Evolutionary conservation across 1,284 basidiomycete species (phyloP).

Genomic region (Papiliotrema laurentii): DNA sequence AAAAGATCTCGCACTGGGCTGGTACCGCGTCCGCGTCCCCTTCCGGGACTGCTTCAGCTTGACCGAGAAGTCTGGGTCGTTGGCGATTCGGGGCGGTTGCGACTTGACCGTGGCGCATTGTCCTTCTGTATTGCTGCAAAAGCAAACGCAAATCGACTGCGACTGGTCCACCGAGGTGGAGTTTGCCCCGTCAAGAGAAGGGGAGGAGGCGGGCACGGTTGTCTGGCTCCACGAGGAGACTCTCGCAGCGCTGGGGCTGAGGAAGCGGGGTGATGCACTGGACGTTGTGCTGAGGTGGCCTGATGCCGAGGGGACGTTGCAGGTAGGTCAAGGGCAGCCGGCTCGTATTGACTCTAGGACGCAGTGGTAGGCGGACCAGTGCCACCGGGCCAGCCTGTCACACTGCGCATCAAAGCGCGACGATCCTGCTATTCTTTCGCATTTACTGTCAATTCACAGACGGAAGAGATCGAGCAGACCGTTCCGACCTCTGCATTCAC

Average conservation of each 20-base stretch:
- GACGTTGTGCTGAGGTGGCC: conserved; percentile 1
- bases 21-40: conserved; percentile 10
- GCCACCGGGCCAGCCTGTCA: not conserved
- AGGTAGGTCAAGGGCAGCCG: not conserved
- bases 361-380: not conserved
- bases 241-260: conserved; percentile 4
- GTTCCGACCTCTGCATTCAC: conserved; percentile 8
- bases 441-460: not conserved
- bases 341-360: not conserved
- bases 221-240: conserved; percentile 11
- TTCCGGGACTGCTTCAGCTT: not conserved
- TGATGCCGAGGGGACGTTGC: not conserved
- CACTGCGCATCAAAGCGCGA: not conserved
- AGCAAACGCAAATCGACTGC: conserved; percentile 3
- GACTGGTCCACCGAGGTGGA: conserved; percentile 5
- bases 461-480: conserved; percentile 1
- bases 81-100: conserved; percentile 2
- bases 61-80: not conserved
- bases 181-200: conserved; percentile 2
- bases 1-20: conserved; percentile 8
- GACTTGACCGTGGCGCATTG: not conserved
- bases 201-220: conserved; percentile 14
- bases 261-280: not conserved
- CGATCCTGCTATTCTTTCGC: not conserved
- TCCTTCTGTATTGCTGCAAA: conserved; percentile 3